Percentiles rank a stretch among this genome's conserved stretches.
These are phyloP conservation scores for Coccomyxa subellipsoidea DNA, from an alignment of 163 green algal species.

Conservation along the genomic window DNA sequence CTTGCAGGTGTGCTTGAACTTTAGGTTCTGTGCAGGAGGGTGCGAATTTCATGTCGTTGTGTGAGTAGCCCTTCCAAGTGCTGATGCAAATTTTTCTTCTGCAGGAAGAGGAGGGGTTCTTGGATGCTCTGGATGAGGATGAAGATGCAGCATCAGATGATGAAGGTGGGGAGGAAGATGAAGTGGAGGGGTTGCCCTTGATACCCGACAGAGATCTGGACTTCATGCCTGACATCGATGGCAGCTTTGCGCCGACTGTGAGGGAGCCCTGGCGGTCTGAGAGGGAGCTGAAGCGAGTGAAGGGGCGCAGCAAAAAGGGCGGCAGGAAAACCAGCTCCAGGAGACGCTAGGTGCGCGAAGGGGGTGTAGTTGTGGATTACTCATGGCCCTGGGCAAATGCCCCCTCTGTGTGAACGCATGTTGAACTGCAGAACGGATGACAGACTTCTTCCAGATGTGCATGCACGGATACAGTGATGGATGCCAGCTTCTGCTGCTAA, in stretches of 20 bases:
- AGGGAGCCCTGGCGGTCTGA: background rate
- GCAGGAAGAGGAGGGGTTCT: constrained; percentile 9
- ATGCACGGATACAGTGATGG: no score
- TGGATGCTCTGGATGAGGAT: background rate
- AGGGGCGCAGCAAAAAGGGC: background rate
- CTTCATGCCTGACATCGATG: background rate
- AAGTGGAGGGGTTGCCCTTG: background rate
- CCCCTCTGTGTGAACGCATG: no score
- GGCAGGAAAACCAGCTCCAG: background rate
- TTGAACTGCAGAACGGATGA: no score
- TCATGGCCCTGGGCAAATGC: background rate
- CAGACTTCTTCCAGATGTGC: no score
- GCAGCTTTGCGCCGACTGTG: background rate
- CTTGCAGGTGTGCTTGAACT: no score
- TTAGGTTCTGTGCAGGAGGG: no score
- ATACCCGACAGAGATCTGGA: background rate
- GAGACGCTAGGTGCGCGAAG: background rate
- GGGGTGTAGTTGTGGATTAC: no score
- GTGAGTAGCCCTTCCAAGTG: background rate
- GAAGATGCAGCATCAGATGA: constrained; percentile 4
- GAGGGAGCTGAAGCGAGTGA: constrained; percentile 1
- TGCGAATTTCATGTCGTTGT: no score
- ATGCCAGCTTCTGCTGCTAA: no score
- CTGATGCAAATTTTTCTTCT: background rate
- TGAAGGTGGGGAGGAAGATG: constrained; percentile 7